A percentile compares a stretch with the other conserved stretches of the same genome.
Conservation (phyloP, 1,284 basidiomycete genomes). For the Stereum hirsutum region DNA sequence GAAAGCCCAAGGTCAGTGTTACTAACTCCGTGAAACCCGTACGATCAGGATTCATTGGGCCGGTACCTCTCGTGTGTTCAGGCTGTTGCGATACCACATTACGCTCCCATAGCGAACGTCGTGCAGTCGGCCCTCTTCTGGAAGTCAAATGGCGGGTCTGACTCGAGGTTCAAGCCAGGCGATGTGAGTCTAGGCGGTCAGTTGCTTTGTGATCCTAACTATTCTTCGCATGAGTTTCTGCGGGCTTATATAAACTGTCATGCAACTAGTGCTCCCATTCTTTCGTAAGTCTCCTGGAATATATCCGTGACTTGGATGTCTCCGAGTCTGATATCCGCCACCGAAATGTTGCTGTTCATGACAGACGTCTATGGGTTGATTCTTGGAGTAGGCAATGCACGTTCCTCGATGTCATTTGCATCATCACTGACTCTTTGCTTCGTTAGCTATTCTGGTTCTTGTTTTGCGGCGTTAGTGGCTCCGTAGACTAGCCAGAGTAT, state of each 20-base stretch:
- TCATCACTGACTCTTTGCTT: too few relatives aligned
- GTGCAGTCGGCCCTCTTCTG: slow-evolving; percentile 36
- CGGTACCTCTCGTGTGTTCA: slow-evolving; percentile 13
- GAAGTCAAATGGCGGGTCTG: slow-evolving; percentile 36
- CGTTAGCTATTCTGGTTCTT: too few relatives aligned
- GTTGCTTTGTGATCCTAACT: slow-evolving; percentile 8
- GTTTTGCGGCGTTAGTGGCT: too few relatives aligned
- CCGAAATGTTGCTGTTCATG: background rate
- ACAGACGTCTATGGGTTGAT: slow-evolving; percentile 68
- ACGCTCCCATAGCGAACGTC: slow-evolving; percentile 52
- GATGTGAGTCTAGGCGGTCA: slow-evolving; percentile 41
- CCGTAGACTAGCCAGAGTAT: too few relatives aligned
- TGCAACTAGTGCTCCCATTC: slow-evolving; percentile 22
- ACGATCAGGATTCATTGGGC: background rate
- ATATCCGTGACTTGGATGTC: slow-evolving; percentile 1
- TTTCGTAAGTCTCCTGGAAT: slow-evolving; percentile 17
- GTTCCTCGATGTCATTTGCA: too few relatives aligned
- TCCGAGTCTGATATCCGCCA: too few relatives aligned
- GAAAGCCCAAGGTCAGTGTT: slow-evolving; percentile 56
- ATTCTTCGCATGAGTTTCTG: background rate
- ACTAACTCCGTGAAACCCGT: slow-evolving; percentile 18
- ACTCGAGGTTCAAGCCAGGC: slow-evolving; percentile 38
- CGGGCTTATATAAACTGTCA: background rate
- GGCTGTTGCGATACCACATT: slow-evolving; percentile 66
- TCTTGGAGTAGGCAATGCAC: slow-evolving; percentile 33